Evolutionary conservation across 192 early-diverging fungal genomes (phyloP).

Genomic region (Haplosporangium gracile): DNA sequence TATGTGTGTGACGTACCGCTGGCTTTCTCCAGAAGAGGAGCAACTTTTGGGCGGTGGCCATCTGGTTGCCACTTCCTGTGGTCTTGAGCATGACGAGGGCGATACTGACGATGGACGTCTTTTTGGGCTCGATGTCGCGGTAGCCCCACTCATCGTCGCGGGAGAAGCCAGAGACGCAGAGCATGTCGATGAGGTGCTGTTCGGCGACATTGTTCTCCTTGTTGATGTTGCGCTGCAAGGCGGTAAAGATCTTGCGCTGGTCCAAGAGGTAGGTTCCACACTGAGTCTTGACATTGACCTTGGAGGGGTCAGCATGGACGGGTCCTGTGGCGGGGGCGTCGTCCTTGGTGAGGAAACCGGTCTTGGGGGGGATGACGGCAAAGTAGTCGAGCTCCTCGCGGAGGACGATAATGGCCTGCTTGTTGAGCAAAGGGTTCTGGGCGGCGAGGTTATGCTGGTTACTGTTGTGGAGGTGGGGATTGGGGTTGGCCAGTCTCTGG

Average conservation of each 20-base stretch:
- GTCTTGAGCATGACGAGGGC: constrained; percentile 78
- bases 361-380: constrained; percentile 66
- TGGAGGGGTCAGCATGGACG: constrained; percentile 18
- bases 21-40: constrained; percentile 87
- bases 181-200: constrained; percentile 87
- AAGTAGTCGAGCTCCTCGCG: constrained; percentile 87
- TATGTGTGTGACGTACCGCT: constrained; percentile 63
- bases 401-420: constrained; percentile 80
- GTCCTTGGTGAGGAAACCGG: constrained; percentile 35
- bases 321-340: constrained; percentile 41
- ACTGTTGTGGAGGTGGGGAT: constrained; percentile 13
- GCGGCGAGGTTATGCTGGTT: constrained; percentile 30
- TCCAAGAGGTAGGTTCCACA: constrained; percentile 74
- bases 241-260: constrained; percentile 80
- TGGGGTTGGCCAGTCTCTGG: constrained; percentile 40
- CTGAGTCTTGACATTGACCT: constrained; percentile 65
- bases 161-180: constrained; percentile 83
- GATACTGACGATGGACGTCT: constrained; percentile 77
- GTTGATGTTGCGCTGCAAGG: constrained; percentile 81
- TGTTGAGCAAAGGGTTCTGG: constrained; percentile 64
- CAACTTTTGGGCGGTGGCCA: constrained; percentile 82
- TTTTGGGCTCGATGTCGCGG: constrained; percentile 76
- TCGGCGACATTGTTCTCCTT: constrained; percentile 73
- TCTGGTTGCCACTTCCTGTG: constrained; percentile 73
- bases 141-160: constrained; percentile 81